These are phyloP conservation scores for Herpetomonas tarakana DNA, from an alignment of 208 protist genomes.

Conservation along the genomic window DNA sequence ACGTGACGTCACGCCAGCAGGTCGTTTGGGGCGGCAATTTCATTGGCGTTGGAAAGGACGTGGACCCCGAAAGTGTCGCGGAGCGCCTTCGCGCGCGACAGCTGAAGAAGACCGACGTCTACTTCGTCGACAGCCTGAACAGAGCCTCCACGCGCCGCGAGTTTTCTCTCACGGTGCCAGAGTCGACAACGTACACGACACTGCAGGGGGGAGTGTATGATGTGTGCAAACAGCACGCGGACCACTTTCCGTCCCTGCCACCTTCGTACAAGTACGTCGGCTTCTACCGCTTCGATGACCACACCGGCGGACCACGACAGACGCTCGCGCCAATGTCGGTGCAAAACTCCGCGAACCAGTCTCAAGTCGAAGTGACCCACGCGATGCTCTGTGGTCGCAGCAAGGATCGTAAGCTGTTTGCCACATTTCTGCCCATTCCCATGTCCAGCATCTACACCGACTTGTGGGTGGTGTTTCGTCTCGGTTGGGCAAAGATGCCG, in stretches of 20 bases:
- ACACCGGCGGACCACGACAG: slow-evolving; percentile 14
- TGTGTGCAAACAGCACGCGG: not conserved
- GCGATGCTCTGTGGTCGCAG: not conserved
- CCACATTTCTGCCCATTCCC: not conserved
- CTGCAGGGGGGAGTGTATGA: slow-evolving; percentile 28
- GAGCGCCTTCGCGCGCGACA: slow-evolving; percentile 18
- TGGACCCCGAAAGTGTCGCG: slow-evolving; percentile 7
- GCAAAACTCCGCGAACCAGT: slow-evolving; percentile 3
- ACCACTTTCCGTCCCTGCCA: slow-evolving; percentile 3
- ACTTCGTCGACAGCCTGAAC: slow-evolving; percentile 27
- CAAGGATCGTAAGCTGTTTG: not conserved
- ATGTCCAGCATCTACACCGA: not conserved
- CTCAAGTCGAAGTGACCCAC: not conserved
- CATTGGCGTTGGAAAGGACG: slow-evolving; percentile 5
- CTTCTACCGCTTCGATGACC: slow-evolving; percentile 23
- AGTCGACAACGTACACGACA: slow-evolving; percentile 17
- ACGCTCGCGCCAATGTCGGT: slow-evolving; percentile 9
- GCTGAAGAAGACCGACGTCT: slow-evolving; percentile 20
- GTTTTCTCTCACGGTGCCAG: slow-evolving; percentile 19
- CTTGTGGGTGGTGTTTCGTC: not conserved
- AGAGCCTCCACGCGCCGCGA: slow-evolving; percentile 7
- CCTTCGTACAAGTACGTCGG: slow-evolving; percentile 23
- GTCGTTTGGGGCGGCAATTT: slow-evolving; percentile 26
- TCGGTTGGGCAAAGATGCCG: not conserved
- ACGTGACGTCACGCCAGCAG: slow-evolving; percentile 6